A percentile compares a stretch with the other conserved stretches of the same genome.
phyloP scores from a whole-genome alignment of 2,329 filamentous ascomycete genomes.

The Emmonsiellopsis sp. region DNA sequence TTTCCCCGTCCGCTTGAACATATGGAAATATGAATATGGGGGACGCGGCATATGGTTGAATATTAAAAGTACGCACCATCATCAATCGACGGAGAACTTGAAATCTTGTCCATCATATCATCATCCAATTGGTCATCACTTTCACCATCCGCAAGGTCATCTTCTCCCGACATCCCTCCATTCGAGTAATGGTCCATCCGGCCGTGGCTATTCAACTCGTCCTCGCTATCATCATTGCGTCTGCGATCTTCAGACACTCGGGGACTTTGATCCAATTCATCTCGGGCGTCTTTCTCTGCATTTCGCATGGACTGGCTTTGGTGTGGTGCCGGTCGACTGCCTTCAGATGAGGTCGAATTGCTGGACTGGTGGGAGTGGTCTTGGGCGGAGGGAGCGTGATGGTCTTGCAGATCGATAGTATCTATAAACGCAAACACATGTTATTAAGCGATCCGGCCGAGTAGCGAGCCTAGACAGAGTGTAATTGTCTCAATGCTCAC shows the following conservation, averaged over 20 bases:
- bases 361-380: slow-evolving; percentile 58
- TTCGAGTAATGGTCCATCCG: neutral
- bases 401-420: slow-evolving; percentile 89
- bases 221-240: slow-evolving; percentile 25
- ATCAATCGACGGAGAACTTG: slow-evolving; percentile 96
- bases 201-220: slow-evolving; percentile 18
- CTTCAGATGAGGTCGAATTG: slow-evolving; percentile 43
- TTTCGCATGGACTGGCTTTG: slow-evolving; percentile 78
- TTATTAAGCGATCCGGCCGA: neutral
- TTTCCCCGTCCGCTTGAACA: neutral
- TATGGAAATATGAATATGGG: slow-evolving; percentile 20
- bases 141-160: slow-evolving; percentile 37
- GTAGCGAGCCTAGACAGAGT: neutral
- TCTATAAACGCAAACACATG: slow-evolving; percentile 48
- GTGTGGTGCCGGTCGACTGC: slow-evolving; percentile 60
- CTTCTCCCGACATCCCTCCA: slow-evolving; percentile 12
- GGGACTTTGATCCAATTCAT: slow-evolving; percentile 60
- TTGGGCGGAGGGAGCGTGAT: slow-evolving; percentile 70
- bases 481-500: slow-evolving; percentile 19
- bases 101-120: slow-evolving; percentile 98
- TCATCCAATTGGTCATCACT: slow-evolving; percentile 67
- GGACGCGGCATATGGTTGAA: slow-evolving; percentile 22
- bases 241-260: slow-evolving; percentile 49
- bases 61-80: slow-evolving; percentile 67
- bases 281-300: slow-evolving; percentile 65